Evolutionary conservation across 495 filamentous ascomycete genomes (phyloP), one percentile per base, ranked within the genome.

Genomic region (Talaromyces thailandensis): DNA sequence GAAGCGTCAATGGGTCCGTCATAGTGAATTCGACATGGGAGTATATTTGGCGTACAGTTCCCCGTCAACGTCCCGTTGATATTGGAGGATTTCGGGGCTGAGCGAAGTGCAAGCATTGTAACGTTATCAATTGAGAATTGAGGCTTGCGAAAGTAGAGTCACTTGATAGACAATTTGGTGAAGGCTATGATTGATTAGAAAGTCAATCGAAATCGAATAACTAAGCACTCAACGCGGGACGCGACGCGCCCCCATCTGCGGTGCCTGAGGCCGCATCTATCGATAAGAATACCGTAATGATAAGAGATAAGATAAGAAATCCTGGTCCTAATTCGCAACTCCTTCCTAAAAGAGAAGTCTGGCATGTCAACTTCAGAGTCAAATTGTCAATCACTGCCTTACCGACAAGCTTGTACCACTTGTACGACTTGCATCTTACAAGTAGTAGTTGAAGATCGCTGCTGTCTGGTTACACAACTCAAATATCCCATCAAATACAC

Each of bases 1-100:
- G 83, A 75, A 2, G 86, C 81, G 16, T 86, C 79, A 55, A 92
- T 77, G 11, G 85, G 75, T 6, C 93, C 93, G 69, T 89, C 82
- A 69, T 95, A 86, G 66, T 93, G 82, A 66, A 98, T 85, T 59
- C 82, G 81, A 68, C 92, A 96, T 6, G 93, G 93, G 21, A 98
- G 82, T 45, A 98, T 76, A 71, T 98, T 88, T 0, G 91, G 87
- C 2, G 81, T 88, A 62, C 80, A 81, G 48, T 62, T 60, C 4
- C 68, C 35, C 1, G 56, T 60, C 3, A 68, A 62, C 4, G 57
- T 43, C 3, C 65, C 45, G 23, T 63, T 64, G n/a, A 67, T 58
- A 56, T 63, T 58, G 28, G 67, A 53, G 40, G 60, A 63, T 57
- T 69, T 70, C 57, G 65, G 59, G 52, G 66, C 31, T 59, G 70